A percentile compares a stretch with the other conserved stretches of the same genome.
Conservation (phyloP, 495 filamentous ascomycete genomes). For the Podospora bellae-mahoneyi region DNA sequence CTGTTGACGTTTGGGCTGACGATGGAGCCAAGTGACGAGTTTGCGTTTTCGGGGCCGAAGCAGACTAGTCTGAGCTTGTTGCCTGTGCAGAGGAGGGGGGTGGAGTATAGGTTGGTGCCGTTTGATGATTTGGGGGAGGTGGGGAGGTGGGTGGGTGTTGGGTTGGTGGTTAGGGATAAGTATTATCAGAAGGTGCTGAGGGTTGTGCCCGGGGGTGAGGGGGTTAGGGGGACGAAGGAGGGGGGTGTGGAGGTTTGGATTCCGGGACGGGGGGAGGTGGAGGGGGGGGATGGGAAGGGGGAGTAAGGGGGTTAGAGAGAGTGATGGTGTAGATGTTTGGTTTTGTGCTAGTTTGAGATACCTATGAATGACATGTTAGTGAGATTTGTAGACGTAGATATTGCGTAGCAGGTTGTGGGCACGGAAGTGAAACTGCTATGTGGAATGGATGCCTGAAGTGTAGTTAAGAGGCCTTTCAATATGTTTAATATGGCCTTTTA, state of each 20-base stretch:
- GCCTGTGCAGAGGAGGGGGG: slow-evolving; percentile 66
- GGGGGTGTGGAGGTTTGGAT: slow-evolving; percentile 70
- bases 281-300: not conserved
- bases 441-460: not conserved
- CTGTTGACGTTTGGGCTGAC: slow-evolving; percentile 85
- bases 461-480: no score
- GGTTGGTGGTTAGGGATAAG: slow-evolving; percentile 73
- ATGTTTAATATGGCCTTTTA: no score
- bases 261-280: slow-evolving; percentile 14
- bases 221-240: slow-evolving; percentile 70
- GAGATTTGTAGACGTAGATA: not conserved
- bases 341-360: not conserved
- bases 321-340: not conserved
- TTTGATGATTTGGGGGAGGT: slow-evolving; percentile 19
- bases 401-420: no score
- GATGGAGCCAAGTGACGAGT: slow-evolving; percentile 90
- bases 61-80: slow-evolving; percentile 69
- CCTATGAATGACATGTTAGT: not conserved
- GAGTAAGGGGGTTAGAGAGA: not conserved
- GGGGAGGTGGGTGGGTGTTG: slow-evolving; percentile 63
- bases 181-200: slow-evolving; percentile 85
- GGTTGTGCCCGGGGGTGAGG: slow-evolving; percentile 62
- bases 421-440: not conserved
- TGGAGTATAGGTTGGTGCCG: slow-evolving; percentile 68
- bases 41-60: slow-evolving; percentile 91